Evolutionary conservation across 345 rosid species (phyloP), one percentile per base, ranked within the genome.

Genomic region (Boechera retrofracta): DNA sequence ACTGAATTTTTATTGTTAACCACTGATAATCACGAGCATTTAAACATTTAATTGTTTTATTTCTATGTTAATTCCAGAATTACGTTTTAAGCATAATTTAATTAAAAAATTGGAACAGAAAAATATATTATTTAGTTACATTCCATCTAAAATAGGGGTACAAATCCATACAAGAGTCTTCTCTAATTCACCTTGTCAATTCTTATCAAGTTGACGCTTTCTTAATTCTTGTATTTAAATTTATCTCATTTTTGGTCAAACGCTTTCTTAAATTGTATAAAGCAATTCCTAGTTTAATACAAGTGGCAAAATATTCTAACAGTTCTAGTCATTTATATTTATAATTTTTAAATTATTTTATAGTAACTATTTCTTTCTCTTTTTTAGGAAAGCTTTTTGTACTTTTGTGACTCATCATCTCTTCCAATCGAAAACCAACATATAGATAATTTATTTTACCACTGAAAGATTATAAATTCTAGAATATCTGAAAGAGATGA

Each of bases 151-250:
- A 0, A 11, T 2, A 11, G 10, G 18, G 10, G 8, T 21, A 52
- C 36, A 39, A n/a, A 28, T 7, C 28, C 5, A 33, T 32, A 52
- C 38, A 35, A 45, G 67, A 59, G 75, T 18, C 13, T 47, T 33
- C 7, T 71, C 33, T 51, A 61, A n/a, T 54, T 73, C 47, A 54
- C 24, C 1, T 52, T 18, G 63, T 31, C n/a, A 10, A 32, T 41
- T 64, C 26, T 64, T 52, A 73, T 53, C 77, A 64, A 74, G 56
- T 64, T 65, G 65, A 65, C 5, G 4, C 11, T 51, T 52, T 51
- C 41, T 41, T 63, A 52, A 13, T 5, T 35, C 2, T 26, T 55
- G 1, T 36, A 36, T 33, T 9, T 35, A 32, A 57, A 13, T 31
- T 5, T 47, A 51, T 51, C 18, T 60, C 10, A 41, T 12, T 15